phyloP scores from a whole-genome alignment of 2,329 filamentous ascomycete species.

The Pezicula carpinea region DNA sequence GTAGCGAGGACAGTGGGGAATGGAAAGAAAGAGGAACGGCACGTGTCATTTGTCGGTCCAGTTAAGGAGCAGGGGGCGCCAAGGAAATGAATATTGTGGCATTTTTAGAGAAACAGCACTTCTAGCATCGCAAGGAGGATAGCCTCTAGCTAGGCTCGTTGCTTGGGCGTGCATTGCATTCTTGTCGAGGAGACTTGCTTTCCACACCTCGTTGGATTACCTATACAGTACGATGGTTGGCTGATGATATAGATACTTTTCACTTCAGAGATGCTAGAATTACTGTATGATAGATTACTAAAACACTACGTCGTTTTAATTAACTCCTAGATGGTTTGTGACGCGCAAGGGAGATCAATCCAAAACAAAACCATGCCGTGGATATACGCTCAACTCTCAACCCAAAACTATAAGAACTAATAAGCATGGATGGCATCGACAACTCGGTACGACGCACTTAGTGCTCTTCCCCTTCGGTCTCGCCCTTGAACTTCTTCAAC shows the following conservation, averaged over 20 bases:
- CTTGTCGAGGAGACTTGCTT: no score
- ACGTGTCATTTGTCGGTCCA: conserved; percentile 31
- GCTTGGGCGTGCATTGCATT: no score
- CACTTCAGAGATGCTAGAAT: conserved; percentile 18
- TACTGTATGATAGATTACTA: conserved; percentile 23
- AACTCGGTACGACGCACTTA: not conserved
- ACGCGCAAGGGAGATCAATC: not conserved
- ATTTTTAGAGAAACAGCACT: not conserved
- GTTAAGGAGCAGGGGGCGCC: conserved; percentile 18
- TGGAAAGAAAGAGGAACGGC: conserved; percentile 28
- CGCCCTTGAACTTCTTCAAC: conserved; percentile 13
- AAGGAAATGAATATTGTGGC: conserved; percentile 9
- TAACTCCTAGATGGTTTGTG: not conserved
- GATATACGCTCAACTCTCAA: no score
- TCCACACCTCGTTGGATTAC: not conserved
- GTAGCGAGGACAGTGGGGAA: conserved; percentile 19
- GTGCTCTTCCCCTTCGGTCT: conserved; percentile 14
- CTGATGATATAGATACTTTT: conserved; percentile 11
- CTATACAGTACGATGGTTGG: not conserved
- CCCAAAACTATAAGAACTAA: no score
- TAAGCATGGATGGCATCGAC: not conserved
- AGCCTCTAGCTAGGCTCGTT: not conserved
- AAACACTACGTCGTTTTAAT: conserved; percentile 7
- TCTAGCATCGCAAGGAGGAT: not conserved
- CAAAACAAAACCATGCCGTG: not conserved